Evolutionary conservation across 768 basidiomycete genomes (phyloP), one percentile per base, ranked within the genome.

Genomic region (Cyathus striatus): DNA sequence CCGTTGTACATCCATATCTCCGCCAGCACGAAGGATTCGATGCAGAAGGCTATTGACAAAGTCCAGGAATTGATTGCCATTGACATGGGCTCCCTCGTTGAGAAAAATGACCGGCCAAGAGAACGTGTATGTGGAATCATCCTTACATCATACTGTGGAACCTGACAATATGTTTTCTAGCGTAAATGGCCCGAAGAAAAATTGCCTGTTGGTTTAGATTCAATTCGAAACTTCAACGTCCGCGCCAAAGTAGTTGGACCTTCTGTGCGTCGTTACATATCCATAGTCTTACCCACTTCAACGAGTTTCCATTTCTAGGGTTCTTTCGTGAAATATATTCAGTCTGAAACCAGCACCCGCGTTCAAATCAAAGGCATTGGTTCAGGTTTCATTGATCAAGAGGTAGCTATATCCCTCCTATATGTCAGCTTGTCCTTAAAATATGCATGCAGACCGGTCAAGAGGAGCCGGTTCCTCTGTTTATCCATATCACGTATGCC

Each of bases 131-230:
- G n/a, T n/a, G n/a, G n/a, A n/a, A n/a, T n/a, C n/a, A n/a, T n/a
- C n/a, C n/a, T n/a, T n/a, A n/a, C n/a, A n/a, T n/a, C n/a, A n/a
- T n/a, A n/a, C n/a, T n/a, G n/a, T n/a, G n/a, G n/a, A n/a, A n/a
- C n/a, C n/a, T n/a, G n/a, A n/a, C n/a, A 35, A 34, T n/a, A 7
- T 24, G 10, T 9, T 38, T 40, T 41, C 26, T 43, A 92, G 88
- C 76, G 90, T 42, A 96, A 95, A 79, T 98, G 95, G 95, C 93
- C 94, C 1, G 95, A 98, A 61, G 93, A 94, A 64, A 97, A 96
- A 63, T 66, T 97, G 6, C 83, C 83, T 0, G 90, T 99, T 30
- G 85, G 83, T 3, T 60, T 99, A 41, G 94, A 98, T 13, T 84
- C 83, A 41, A 80, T 98, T 53, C 77, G 95, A 40, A 97, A 97